Conservation (phyloP, 352 stramenopile species). For the Pythium aquatile region DNA sequence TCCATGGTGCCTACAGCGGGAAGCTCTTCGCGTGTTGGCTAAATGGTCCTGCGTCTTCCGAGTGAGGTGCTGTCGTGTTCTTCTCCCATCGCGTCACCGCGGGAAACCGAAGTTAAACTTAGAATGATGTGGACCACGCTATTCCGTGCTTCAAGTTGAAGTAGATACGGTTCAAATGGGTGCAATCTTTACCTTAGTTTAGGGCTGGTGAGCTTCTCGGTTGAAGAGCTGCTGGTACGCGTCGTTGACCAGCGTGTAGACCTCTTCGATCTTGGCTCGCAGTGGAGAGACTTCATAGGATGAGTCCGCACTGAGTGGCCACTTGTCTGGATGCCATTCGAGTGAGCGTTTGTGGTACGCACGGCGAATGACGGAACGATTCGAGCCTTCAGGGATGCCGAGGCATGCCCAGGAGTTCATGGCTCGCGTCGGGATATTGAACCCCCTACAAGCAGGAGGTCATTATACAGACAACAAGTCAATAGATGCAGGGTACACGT, state of each 20-base stretch:
- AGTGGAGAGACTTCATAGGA: slow-evolving; percentile 23
- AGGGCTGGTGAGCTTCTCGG: not conserved
- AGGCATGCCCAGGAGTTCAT: slow-evolving; percentile 57
- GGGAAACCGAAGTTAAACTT: slow-evolving; percentile 5
- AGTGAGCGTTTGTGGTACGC: slow-evolving; percentile 62
- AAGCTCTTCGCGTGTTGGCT: too few relatives aligned
- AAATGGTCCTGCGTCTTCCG: not conserved
- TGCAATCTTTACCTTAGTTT: not conserved
- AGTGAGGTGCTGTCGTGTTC: not conserved
- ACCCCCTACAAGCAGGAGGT: slow-evolving; percentile 24
- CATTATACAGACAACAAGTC: not conserved
- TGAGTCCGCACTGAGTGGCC: slow-evolving; percentile 25
- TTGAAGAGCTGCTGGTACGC: slow-evolving; percentile 47
- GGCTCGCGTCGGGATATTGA: slow-evolving; percentile 32
- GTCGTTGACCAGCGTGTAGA: slow-evolving; percentile 46
- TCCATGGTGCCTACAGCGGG: slow-evolving; percentile 26
- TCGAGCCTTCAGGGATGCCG: slow-evolving; percentile 39
- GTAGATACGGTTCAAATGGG: not conserved
- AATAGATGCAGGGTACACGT: slow-evolving; percentile 17
- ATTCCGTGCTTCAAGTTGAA: slow-evolving; percentile 8
- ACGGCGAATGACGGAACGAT: slow-evolving; percentile 42
- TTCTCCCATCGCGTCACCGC: not conserved
- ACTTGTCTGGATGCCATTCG: slow-evolving; percentile 77
- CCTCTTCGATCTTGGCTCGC: slow-evolving; percentile 28
- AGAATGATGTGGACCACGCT: slow-evolving; percentile 10